Percentiles rank a stretch among this genome's conserved stretches.
Evolutionary conservation across 306 rosid genomes (phyloP).

Genomic region (Coriaria nepalensis): DNA sequence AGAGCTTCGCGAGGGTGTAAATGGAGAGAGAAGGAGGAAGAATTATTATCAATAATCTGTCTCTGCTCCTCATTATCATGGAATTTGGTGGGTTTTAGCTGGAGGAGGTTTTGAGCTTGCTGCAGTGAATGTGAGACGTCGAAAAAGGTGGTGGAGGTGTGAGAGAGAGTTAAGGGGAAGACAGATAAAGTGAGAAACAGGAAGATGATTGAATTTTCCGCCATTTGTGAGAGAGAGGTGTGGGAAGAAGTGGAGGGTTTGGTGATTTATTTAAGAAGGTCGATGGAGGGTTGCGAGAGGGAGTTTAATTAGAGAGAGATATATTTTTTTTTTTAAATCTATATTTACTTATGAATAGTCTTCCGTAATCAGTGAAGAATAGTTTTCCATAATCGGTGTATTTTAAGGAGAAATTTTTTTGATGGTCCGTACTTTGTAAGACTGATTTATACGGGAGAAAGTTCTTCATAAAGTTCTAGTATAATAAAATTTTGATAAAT

Average conservation of each 20-base stretch:
- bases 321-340: no score
- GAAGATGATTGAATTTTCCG: conserved; percentile 11
- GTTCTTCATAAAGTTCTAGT: no score
- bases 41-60: not conserved
- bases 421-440: no score
- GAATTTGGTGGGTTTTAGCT: conserved; percentile 19
- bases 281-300: not conserved
- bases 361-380: no score
- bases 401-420: no score
- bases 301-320: no score
- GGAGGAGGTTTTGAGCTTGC: conserved; percentile 41
- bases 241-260: not conserved
- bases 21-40: conserved; percentile 18
- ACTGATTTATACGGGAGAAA: no score
- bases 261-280: not conserved
- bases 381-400: no score
- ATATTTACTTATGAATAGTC: no score
- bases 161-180: conserved; percentile 15
- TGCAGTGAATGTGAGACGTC: conserved; percentile 41
- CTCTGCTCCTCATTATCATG: conserved; percentile 10
- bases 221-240: conserved; percentile 27
- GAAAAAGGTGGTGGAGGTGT: conserved; percentile 28
- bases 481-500: no score
- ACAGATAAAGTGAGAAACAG: conserved; percentile 10
- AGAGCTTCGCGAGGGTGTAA: conserved; percentile 45